These are phyloP conservation scores for Aspergillus saccharolyticus DNA, from an alignment of 495 filamentous ascomycete species.

Conservation along the genomic window DNA sequence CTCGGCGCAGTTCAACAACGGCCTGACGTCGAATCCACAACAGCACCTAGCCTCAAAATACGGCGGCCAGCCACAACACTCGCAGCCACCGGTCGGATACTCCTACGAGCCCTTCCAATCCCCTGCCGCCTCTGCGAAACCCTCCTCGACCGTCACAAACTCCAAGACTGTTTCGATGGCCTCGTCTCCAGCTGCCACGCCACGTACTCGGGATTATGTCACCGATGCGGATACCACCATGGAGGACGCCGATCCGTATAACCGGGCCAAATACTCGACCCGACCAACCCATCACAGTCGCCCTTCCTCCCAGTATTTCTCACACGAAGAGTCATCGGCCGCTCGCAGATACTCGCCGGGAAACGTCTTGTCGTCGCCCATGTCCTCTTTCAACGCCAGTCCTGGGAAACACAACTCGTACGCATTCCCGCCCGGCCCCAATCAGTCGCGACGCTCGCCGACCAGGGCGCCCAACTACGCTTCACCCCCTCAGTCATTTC, in stretches of 20 bases:
- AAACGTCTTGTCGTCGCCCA: slow-evolving; percentile 67
- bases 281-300: slow-evolving; percentile 63
- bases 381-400: slow-evolving; percentile 52
- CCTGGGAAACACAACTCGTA: slow-evolving; percentile 54
- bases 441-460: slow-evolving; percentile 53
- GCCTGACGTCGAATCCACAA: slow-evolving; percentile 27
- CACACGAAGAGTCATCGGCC: slow-evolving; percentile 72
- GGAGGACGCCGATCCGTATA: slow-evolving; percentile 88
- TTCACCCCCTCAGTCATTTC: slow-evolving; percentile 60
- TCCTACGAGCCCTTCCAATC: slow-evolving; percentile 70
- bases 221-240: slow-evolving; percentile 80
- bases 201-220: slow-evolving; percentile 61
- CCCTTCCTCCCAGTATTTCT: slow-evolving; percentile 58
- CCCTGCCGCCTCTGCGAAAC: slow-evolving; percentile 36
- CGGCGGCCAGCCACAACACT: slow-evolving; percentile 43
- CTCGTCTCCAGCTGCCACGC: slow-evolving; percentile 59
- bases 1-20: slow-evolving; percentile 40
- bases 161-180: slow-evolving; percentile 51
- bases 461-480: slow-evolving; percentile 51
- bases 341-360: slow-evolving; percentile 93
- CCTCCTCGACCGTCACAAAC: slow-evolving; percentile 49
- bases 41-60: slow-evolving; percentile 41
- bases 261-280: slow-evolving; percentile 69
- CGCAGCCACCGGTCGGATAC: slow-evolving; percentile 61
- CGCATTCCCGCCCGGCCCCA: slow-evolving; percentile 36